phyloP scores from a whole-genome alignment of 306 rosid species.

The Benincasa hispida region DNA sequence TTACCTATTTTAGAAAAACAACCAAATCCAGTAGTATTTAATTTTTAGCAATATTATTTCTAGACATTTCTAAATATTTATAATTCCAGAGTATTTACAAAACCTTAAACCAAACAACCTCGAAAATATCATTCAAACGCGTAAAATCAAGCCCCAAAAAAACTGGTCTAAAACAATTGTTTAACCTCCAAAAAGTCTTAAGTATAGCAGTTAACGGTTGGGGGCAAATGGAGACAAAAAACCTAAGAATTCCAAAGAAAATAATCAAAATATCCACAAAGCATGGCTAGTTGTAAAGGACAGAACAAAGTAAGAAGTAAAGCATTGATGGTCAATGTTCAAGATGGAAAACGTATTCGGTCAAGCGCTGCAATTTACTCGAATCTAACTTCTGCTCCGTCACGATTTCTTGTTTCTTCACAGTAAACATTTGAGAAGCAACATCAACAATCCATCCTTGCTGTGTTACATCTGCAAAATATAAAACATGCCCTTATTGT shows the following conservation, averaged over 20 bases:
- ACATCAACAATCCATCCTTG: conserved; percentile 75
- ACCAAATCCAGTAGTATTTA: too few species aligned
- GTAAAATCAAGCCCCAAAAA: too few species aligned
- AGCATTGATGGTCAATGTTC: conserved; percentile 42
- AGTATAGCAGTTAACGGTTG: neutral
- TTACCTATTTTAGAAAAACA: too few species aligned
- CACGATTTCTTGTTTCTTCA: conserved; percentile 55
- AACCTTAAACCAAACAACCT: too few species aligned
- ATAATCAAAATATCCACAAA: neutral
- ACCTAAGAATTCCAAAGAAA: neutral
- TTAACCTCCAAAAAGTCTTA: too few species aligned
- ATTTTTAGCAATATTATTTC: too few species aligned
- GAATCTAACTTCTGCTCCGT: conserved; percentile 76
- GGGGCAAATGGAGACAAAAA: neutral
- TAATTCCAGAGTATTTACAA: too few species aligned
- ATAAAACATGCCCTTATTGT: neutral
- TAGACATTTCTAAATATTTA: too few species aligned
- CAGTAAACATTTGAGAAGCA: conserved; percentile 63
- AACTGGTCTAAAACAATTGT: too few species aligned
- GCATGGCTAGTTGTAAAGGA: neutral
- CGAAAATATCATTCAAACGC: too few species aligned
- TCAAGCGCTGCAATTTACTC: conserved; percentile 73
- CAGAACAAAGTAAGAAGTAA: neutral
- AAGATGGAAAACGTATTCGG: conserved; percentile 81
- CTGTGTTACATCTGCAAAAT: conserved; percentile 40